Base-by-base conservation (phyloP, 768 basidiomycete species). In the Russula sp. region DNA sequence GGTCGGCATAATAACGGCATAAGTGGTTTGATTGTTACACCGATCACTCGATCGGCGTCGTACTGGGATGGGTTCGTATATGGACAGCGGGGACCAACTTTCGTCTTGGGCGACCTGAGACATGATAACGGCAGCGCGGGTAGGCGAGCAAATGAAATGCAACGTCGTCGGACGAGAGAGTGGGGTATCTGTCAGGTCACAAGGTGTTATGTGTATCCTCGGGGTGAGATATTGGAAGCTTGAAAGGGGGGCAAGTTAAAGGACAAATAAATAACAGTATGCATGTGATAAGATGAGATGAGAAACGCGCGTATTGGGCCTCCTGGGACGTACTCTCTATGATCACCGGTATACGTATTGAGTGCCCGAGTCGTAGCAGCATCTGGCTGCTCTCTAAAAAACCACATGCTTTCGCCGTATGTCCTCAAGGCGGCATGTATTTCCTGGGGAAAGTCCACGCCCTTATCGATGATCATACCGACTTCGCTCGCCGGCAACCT, bases 1-100 rank as follows among this genome's bases (percentile, higher is more conserved):
- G 44, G 42, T 69, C 48, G 69, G 65, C 30, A 26, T 11, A 3
- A 26, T 11, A 3, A 26, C 34, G 44, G 62, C 56, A 26, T 30
- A 30, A 18, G 48, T 11, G 40, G 34, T n/a, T n/a, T 18, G 20
- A 18, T 36, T 13, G 11, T 34, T 6, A 30, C 7, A 24, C 22
- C 9, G 11, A 67, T 52, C 3, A 46, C 16, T n/a, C 14, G 54
- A 11, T 46, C n/a, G n/a, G n/a, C n/a, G n/a, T n/a, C 57, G 32
- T 55, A 92, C 92, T 62, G 92, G 92, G 67, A 94, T 89, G 1
- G 94, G 94, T 75, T 95, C 93, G 69, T 87, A 96, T 49, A 94
- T 84, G 1, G 83, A 80, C 51, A 77, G 76, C 5, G 93, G 89
- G 9, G 75, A 70, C 90, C 92, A 93, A 11, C 71, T 79, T 3